Base-by-base conservation (phyloP, 129 eudicot species). In the Escallonia herrerae region DNA sequence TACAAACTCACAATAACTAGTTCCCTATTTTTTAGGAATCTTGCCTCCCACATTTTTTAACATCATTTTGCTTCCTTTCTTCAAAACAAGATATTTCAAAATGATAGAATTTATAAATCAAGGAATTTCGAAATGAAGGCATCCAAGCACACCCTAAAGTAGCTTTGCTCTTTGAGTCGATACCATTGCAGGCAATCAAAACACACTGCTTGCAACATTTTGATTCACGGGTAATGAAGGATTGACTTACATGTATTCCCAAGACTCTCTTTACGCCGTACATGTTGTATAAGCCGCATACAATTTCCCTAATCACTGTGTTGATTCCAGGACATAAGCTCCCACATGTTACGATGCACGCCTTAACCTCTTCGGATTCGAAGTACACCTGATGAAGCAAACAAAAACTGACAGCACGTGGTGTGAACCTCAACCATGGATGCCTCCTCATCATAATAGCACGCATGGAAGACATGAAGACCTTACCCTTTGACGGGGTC, bases 241-340 rank as follows among this genome's bases (percentile, higher is more conserved):
- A 54, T 33, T 22, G 5, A 75, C 87, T 83, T 84, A 91, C 97
- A 70, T 85, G 70, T 57, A 91, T 91, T 42, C 97, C 97, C 45
- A 71, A 68, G 2, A 91, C 82, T 70, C 73, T 87, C 41, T 68
- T 81, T 41, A 91, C 97, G n/a, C 95, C 96, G 71, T 91, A 91
- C 85, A 87, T 87, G 68, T 87, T 77, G 60, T 85, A 72, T 67
- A 91, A 78, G 72, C 90, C 84, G 58, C 85, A 82, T 40, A 91
- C 97, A 42, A 87, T 58, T 76, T 91, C 97, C 65, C 97, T 83
- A 57, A 87, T 87, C 65, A 91, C 97, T 42, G 97, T 91, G 79
- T 91, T 91, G 65, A 91, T 84, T 50, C 97, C 97, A 13, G 97
- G 97, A 79, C 96, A 91, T 66, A 91, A 78, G 13, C 97, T 95